Percentiles rank a stretch among this genome's conserved stretches.
phyloP scores from a whole-genome alignment of 768 basidiomycete species.

The Phlebiopsis gigantea region DNA sequence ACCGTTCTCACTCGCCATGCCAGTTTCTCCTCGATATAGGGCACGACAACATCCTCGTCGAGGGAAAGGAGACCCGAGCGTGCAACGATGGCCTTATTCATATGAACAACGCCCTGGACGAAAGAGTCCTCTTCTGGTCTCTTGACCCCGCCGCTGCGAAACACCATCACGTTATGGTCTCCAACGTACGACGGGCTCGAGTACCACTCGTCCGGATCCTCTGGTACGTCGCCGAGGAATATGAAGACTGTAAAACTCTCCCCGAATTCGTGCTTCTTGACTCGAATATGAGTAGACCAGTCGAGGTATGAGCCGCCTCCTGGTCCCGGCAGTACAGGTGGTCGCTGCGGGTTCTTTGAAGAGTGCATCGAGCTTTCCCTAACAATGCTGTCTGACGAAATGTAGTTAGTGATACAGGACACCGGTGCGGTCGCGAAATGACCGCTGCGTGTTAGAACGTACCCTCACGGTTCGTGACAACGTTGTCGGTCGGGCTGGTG shows the following conservation, averaged over 20 bases:
- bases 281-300: slow-evolving; percentile 39
- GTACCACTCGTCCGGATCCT: slow-evolving; percentile 21
- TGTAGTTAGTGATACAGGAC: too few relatives aligned
- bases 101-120: not conserved
- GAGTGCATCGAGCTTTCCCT: too few relatives aligned
- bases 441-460: too few relatives aligned
- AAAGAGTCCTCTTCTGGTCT: not conserved
- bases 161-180: slow-evolving; percentile 39
- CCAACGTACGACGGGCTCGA: slow-evolving; percentile 32
- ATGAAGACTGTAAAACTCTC: slow-evolving; percentile 39
- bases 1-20: not conserved
- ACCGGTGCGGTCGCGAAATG: too few relatives aligned
- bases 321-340: not conserved
- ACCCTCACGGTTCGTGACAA: too few relatives aligned
- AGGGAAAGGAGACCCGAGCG: not conserved
- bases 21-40: not conserved
- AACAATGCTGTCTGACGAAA: too few relatives aligned
- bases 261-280: slow-evolving; percentile 39
- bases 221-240: slow-evolving; percentile 40
- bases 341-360: not conserved
- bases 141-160: not conserved
- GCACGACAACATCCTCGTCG: not conserved
- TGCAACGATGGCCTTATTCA: not conserved
- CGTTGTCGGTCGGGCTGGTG: too few relatives aligned
- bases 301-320: slow-evolving; percentile 20